These are phyloP conservation scores for Nemania sp. DNA, from an alignment of 2,329 filamentous ascomycete genomes.

Conservation along the genomic window DNA sequence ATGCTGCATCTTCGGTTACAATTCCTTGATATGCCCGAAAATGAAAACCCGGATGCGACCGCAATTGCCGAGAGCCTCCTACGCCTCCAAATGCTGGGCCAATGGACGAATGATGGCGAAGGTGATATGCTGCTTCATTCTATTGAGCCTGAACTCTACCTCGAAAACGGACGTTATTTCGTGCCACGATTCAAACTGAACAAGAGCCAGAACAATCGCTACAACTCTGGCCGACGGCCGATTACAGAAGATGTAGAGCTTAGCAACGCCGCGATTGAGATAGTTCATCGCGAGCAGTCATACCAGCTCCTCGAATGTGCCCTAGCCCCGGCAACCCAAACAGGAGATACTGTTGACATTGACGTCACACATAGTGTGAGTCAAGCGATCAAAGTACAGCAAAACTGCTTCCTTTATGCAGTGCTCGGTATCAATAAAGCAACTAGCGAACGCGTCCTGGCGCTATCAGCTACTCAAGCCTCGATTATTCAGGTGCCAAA, in stretches of 20 bases:
- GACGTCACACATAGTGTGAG: constrained; percentile 3
- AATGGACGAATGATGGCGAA: neutral
- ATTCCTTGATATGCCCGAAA: neutral
- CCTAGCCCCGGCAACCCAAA: neutral
- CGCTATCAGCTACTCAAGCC: constrained; percentile 3
- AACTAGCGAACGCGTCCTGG: constrained; percentile 3
- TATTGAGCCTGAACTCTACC: constrained; percentile 15
- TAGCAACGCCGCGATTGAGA: neutral
- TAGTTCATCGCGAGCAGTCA: constrained; percentile 1
- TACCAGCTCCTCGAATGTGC: constrained; percentile 5
- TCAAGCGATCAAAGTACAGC: neutral
- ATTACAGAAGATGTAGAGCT: neutral
- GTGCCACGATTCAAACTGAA: constrained; percentile 19
- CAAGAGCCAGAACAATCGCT: constrained; percentile 12
- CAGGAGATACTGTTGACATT: neutral
- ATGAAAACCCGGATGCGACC: neutral
- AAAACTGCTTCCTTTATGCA: constrained; percentile 4
- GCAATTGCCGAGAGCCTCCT: constrained; percentile 8
- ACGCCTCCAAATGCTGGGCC: neutral
- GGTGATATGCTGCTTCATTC: constrained; percentile 9
- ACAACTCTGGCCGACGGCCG: constrained; percentile 9
- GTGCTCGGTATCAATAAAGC: constrained; percentile 1
- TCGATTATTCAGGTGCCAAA: neutral
- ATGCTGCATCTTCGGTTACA: constrained; percentile 9
- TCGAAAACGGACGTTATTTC: neutral